These are phyloP conservation scores for Beverwykella pulmonaria DNA, from an alignment of 495 filamentous ascomycete genomes.

Conservation along the genomic window DNA sequence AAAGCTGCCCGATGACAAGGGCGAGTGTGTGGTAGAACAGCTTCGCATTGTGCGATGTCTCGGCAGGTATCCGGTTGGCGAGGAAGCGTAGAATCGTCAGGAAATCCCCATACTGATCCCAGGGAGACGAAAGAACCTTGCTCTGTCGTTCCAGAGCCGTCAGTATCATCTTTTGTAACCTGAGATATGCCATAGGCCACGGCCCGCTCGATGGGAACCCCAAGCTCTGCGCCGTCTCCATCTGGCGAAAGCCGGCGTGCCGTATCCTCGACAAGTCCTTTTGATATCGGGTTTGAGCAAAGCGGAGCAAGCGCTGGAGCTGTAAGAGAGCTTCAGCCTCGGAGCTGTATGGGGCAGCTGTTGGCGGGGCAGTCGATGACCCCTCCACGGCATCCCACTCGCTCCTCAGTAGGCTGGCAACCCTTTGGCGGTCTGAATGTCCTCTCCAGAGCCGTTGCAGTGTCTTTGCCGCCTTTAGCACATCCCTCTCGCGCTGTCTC, in stretches of 20 bases:
- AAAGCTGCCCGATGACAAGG: slow-evolving; percentile 18
- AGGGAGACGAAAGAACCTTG: neutral
- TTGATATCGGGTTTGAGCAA: slow-evolving; percentile 36
- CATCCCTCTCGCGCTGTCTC: slow-evolving; percentile 80
- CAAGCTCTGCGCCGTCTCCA: slow-evolving; percentile 35
- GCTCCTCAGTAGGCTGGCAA: slow-evolving; percentile 61
- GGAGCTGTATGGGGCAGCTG: slow-evolving; percentile 49
- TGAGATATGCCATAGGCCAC: slow-evolving; percentile 45
- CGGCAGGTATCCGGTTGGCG: slow-evolving; percentile 31
- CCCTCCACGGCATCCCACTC: slow-evolving; percentile 63
- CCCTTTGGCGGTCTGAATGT: slow-evolving; percentile 61
- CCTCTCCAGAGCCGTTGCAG: slow-evolving; percentile 88
- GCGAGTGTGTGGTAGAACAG: slow-evolving; percentile 45
- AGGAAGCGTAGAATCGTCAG: slow-evolving; percentile 29
- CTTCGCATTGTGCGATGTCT: slow-evolving; percentile 37
- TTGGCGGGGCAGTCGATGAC: neutral
- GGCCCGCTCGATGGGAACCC: slow-evolving; percentile 27
- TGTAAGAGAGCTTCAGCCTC: slow-evolving; percentile 51
- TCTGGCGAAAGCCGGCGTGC: slow-evolving; percentile 43
- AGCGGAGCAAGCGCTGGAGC: slow-evolving; percentile 45
- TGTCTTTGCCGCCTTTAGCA: slow-evolving; percentile 69
- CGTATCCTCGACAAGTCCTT: slow-evolving; percentile 44
- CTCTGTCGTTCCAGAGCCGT: slow-evolving; percentile 33
- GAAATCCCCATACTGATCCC: slow-evolving; percentile 12
- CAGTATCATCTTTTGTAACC: slow-evolving; percentile 40